Evolutionary conservation across 2,329 filamentous ascomycete species (phyloP).

Genomic region (Purpureocillium takamizusanense): DNA sequence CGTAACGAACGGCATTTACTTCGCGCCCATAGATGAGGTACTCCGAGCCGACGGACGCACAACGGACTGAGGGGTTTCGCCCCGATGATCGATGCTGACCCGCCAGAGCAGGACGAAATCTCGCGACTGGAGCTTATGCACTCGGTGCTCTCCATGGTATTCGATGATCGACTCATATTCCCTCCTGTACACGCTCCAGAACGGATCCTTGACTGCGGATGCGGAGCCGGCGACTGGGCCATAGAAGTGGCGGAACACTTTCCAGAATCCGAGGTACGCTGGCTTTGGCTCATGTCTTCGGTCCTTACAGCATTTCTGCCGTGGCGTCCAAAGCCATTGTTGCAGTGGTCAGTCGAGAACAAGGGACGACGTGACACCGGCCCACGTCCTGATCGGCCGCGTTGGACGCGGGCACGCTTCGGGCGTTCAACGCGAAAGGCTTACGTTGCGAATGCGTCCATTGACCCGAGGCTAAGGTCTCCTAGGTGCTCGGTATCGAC

Average conservation of each 20-base stretch:
- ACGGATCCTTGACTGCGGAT: conserved; percentile 63
- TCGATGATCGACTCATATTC: conserved; percentile 60
- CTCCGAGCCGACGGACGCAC: too few species aligned
- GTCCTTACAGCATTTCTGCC: too few species aligned
- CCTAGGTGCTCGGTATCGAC: conserved; percentile 63
- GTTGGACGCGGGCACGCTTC: too few species aligned
- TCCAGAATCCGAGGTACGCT: conserved; percentile 54
- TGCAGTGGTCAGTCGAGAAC: too few species aligned
- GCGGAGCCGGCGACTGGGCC: conserved; percentile 64
- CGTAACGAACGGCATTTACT: conserved; percentile 55
- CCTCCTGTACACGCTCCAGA: conserved; percentile 50
- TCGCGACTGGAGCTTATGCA: conserved; percentile 57
- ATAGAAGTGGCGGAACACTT: conserved; percentile 56
- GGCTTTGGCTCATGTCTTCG: too few species aligned
- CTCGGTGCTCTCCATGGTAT: conserved; percentile 50
- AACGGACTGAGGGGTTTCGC: background rate
- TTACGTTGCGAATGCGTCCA: too few species aligned
- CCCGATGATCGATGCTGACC: too few species aligned
- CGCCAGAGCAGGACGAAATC: conserved; percentile 49
- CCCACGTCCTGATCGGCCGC: too few species aligned
- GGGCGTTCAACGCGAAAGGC: too few species aligned
- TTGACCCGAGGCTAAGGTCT: background rate
- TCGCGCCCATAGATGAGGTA: conserved; percentile 64
- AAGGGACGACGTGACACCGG: too few species aligned
- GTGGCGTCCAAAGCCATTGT: too few species aligned